Base-by-base conservation (phyloP, 202 grass and related monocot species). In the Musa balbisiana region DNA sequence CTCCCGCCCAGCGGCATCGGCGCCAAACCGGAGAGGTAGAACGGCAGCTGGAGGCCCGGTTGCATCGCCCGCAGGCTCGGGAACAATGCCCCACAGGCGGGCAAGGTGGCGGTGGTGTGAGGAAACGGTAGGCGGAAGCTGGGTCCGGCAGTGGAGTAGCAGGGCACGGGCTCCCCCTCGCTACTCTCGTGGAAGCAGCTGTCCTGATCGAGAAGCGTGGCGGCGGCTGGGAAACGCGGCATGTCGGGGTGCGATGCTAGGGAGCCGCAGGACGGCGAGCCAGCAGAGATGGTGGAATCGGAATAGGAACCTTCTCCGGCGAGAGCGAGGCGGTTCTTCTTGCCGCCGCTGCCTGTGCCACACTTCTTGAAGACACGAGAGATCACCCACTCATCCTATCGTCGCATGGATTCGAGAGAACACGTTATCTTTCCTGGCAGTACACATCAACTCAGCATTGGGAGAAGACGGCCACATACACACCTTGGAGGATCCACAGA, bases 101-200 rank as follows among this genome's bases (percentile, higher is more conserved):
- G 63, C 15, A 76, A 2, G 10, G 75, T 65, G 10, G 81, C 84
- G 63, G 82, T 81, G n/a, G 80, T n/a, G 8, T 64, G 20, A 0
- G 81, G 73, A 62, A 82, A 43, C 0, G 53, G 49, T 24, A 78
- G 82, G 67, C 80, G 82, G 73, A 87, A 78, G 76, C 84, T 84
- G 56, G 81, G 79, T 76, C 83, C 83, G 64, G 78, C 67, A 12
- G 79, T 91, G 93, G 93, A 93, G 90, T 93, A 97, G 93, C 93
- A 97, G 90, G 93, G 88, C 88, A 97, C 93, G 90, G 92, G 90
- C 90, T 97, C 88, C 82, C 83, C 87, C 78, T 85, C 81, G 73
- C 73, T 80, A 76, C 55, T 82, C 20, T 80, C 78, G 79, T 83
- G 87, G 53, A 77, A 85, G 77, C 81, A 76, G 82, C 59, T 73